Evolutionary conservation across 2,329 filamentous ascomycete genomes (phyloP).

Genomic region (Nemania sp.): DNA sequence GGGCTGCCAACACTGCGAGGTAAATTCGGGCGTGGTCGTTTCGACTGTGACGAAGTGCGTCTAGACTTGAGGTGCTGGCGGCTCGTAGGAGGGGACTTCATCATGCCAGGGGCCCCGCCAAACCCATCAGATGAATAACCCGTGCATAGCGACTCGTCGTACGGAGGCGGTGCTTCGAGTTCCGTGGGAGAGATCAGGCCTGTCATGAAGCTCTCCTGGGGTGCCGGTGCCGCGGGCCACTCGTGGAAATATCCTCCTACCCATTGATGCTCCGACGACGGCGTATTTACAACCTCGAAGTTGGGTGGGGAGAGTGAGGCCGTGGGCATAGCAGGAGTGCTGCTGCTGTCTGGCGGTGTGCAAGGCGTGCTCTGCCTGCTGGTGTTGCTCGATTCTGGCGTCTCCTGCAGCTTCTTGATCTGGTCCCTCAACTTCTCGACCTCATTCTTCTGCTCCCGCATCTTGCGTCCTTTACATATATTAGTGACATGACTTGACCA

Average conservation of each 20-base stretch:
- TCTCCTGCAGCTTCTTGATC: conserved; percentile 44
- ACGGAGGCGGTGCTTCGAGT: conserved; percentile 36
- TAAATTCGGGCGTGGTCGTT: conserved; percentile 33
- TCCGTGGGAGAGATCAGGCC: conserved; percentile 40
- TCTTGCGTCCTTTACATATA: conserved; percentile 39
- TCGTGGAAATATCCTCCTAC: conserved; percentile 42
- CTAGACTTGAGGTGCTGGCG: conserved; percentile 37
- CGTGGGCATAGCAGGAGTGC: conserved; percentile 29
- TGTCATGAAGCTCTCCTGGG: conserved; percentile 39
- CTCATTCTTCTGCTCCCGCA: conserved; percentile 46
- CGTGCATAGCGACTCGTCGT: conserved; percentile 35
- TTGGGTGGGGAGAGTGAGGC: conserved; percentile 38
- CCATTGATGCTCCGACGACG: conserved; percentile 42
- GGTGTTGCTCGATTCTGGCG: conserved; percentile 40
- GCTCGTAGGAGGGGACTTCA: conserved; percentile 37
- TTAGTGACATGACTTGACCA: conserved; percentile 15
- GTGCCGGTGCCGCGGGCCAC: conserved; percentile 39
- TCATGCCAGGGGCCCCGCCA: conserved; percentile 26
- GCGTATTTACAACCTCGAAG: conserved; percentile 40
- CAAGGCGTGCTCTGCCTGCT: conserved; percentile 42
- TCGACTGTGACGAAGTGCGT: conserved; percentile 39
- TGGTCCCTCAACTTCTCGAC: conserved; percentile 45
- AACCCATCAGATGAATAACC: conserved; percentile 38
- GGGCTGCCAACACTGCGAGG: conserved; percentile 40
- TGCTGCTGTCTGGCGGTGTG: conserved; percentile 39